phyloP scores from a whole-genome alignment of 2,329 filamentous ascomycete genomes.

The Monosporascus sp. region DNA sequence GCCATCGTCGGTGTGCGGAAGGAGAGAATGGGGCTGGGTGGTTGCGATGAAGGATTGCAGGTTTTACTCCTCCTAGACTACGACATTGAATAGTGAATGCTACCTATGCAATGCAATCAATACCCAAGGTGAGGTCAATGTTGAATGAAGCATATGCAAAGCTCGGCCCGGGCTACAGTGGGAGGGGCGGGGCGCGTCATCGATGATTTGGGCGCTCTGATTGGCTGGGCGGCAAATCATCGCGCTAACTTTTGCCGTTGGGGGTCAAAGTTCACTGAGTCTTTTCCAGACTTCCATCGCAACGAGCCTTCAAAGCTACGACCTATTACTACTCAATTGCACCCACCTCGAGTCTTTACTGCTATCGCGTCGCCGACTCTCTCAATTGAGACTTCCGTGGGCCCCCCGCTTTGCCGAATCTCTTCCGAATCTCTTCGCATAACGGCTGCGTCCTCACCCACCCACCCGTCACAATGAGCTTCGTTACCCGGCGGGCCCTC shows the following conservation, averaged over 20 bases:
- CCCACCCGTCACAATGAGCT: constrained; percentile 72
- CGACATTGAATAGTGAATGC: too few relatives aligned
- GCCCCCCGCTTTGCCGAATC: too few relatives aligned
- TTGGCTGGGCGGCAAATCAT: constrained; percentile 37
- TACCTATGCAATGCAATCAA: too few relatives aligned
- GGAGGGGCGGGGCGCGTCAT: background rate
- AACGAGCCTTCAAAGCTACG: background rate
- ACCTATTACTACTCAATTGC: constrained; percentile 7
- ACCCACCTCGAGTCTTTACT: constrained; percentile 12
- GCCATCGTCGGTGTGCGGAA: constrained; percentile 49
- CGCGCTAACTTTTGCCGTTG: constrained; percentile 34
- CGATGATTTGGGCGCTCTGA: constrained; percentile 24
- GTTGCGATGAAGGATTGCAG: background rate
- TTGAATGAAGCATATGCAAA: too few relatives aligned
- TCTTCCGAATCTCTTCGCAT: constrained; percentile 17
- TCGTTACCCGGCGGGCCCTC: constrained; percentile 81
- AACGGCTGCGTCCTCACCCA: constrained; percentile 11
- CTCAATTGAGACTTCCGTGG: constrained; percentile 27
- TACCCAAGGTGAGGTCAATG: too few relatives aligned
- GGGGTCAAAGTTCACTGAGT: constrained; percentile 30
- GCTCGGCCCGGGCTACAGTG: background rate
- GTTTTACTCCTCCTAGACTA: too few relatives aligned
- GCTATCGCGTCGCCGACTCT: constrained; percentile 14
- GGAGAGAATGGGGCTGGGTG: background rate
- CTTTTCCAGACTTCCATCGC: constrained; percentile 36